phyloP scores from a whole-genome alignment of 495 filamentous ascomycete species.

The Podospora pseudopauciseta region DNA sequence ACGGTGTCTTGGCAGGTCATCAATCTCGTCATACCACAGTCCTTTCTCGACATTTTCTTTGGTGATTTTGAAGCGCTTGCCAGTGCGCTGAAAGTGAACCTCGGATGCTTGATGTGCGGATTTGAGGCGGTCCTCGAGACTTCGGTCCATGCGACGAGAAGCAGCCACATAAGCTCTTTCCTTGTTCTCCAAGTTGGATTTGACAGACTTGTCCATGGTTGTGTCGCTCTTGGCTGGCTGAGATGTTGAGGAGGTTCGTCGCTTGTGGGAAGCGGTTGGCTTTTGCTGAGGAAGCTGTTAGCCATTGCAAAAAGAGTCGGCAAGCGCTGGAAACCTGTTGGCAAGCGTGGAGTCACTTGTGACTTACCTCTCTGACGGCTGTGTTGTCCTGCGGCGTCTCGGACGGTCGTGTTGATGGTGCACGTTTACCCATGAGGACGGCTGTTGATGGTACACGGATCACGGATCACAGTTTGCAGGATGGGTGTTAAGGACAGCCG shows the following conservation, averaged over 20 bases:
- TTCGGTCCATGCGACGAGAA: constrained; percentile 84
- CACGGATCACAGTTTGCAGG: background rate
- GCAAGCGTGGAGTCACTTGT: background rate
- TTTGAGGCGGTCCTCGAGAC: constrained; percentile 82
- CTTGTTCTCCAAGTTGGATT: constrained; percentile 77
- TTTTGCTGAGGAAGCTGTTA: background rate
- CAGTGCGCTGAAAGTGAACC: constrained; percentile 86
- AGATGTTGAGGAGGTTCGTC: background rate
- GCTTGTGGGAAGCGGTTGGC: background rate
- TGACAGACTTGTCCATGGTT: constrained; percentile 50
- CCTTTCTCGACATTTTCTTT: constrained; percentile 87
- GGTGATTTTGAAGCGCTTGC: constrained; percentile 76
- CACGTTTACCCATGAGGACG: background rate
- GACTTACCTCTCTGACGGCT: background rate
- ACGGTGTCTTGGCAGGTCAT: constrained; percentile 48
- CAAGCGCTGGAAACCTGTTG: no score
- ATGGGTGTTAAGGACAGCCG: background rate
- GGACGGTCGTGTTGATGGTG: background rate
- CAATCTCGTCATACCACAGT: constrained; percentile 97
- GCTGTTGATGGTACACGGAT: background rate
- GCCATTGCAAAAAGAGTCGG: background rate
- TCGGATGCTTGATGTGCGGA: constrained; percentile 84
- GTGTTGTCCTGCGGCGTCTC: background rate
- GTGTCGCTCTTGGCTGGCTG: background rate
- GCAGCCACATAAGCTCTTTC: constrained; percentile 95